Base-by-base conservation (phyloP, 768 basidiomycete species). In the Cystobasidium tubakii region DNA sequence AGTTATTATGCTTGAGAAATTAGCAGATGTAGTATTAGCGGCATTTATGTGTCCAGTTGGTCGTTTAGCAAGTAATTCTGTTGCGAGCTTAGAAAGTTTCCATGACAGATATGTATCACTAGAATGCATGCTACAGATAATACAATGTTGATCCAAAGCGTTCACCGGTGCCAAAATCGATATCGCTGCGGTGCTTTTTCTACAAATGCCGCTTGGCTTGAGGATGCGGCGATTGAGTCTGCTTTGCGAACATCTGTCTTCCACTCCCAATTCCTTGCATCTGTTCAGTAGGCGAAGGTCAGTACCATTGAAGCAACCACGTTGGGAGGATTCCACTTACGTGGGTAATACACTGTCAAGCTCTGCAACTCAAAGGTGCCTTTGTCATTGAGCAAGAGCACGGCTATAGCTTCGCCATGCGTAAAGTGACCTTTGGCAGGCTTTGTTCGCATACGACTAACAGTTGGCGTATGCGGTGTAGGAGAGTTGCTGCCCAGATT, bases 1-100 rank as follows among this genome's bases (percentile, higher is more conserved):
- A 65, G 60, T 0, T 77, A 77, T 23, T 77, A 70, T 74, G 65
- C 1, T 44, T 73, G 34, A n/a, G 23, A 34, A 25, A 25, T 57
- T 57, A 57, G 54, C 54, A 57, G 54, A 57, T 6, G 25, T 57
- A 57, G 54, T n/a, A n/a, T n/a, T n/a, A n/a, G n/a, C n/a, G n/a
- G n/a, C n/a, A n/a, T n/a, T n/a, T n/a, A n/a, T n/a, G n/a, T n/a
- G n/a, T n/a, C n/a, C n/a, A n/a, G n/a, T n/a, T n/a, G n/a, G n/a
- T n/a, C n/a, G n/a, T n/a, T n/a, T n/a, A n/a, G n/a, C n/a, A n/a
- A n/a, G n/a, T n/a, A n/a, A n/a, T n/a, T n/a, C n/a, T 33, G 7
- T 25, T 19, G 39, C n/a, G 62, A 6, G 62, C 4, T 54, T 54
- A 19, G 6, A 54, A 54, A 54, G 7, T 10, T n/a, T 54, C 21